Evolutionary conservation across 306 rosid species (phyloP), one percentile per base, ranked within the genome.

Genomic region (Vigna trinervia): DNA sequence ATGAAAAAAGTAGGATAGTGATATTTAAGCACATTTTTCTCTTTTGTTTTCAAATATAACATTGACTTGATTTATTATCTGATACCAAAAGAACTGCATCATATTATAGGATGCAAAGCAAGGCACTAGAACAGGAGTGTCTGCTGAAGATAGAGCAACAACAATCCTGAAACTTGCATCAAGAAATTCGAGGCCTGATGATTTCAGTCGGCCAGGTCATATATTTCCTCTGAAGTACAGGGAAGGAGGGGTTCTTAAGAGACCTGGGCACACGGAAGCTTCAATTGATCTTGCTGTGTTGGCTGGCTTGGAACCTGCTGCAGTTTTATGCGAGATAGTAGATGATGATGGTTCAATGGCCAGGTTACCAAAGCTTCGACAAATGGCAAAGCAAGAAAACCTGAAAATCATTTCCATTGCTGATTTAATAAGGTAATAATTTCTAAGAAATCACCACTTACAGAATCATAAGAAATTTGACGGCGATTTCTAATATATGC

Each of bases 311-410:
- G 87, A 85, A 6, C 93, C 93, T 5, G 90, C 77, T 6, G 91
- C 89, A 23, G 78, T 90, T 82, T 82, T 90, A 58, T 90, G 95
- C 77, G 97, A 92, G 82, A 72, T 92, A 69, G 95, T 92, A 22
- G 97, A 88, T 52, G 95, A 90, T 76, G 95, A 92, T 26, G 97
- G 93, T 73, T 90, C 95, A 51, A 90, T 92, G 97, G 97, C 97
- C 47, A 86, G 97, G 74, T 79, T 92, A 69, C 91, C 92, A 2
- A 80, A 73, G 80, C 94, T 89, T 68, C 85, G 86, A 6, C 64
- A 88, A 76, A 78, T 92, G 43, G 91, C 93, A 6, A 46, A 13
- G 73, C 56, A 72, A 45, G 84, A 88, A 41, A 84, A 88, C 83
- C 83, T 92, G 85, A 92, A 88, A 73, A 89, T 92, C 71, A 69